Evolutionary conservation across 805 yeast species (phyloP), one percentile per base, ranked within the genome.

Genomic region (Yarrowia yakushimensis): DNA sequence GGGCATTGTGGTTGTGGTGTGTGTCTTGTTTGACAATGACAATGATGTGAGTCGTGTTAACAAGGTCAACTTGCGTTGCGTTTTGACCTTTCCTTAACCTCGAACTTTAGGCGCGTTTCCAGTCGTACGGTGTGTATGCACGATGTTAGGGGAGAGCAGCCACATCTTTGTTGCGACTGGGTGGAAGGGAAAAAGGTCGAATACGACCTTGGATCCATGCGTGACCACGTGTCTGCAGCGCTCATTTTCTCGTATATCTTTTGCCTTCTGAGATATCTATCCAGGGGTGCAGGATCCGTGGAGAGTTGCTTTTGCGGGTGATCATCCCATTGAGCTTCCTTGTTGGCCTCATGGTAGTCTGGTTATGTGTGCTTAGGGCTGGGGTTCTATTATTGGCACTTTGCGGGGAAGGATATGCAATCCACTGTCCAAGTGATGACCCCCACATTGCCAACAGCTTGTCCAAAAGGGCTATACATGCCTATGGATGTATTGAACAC

Each of bases 61-160:
- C 34, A 20, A 20, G 25, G 36, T 30, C 12, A 31, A 22, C 28
- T 48, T 48, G 28, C 52, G 55, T 22, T 48, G 54, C 37, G 54
- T 46, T 46, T 46, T 18, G 18, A 17, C 20, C 48, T 28, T 28
- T 36, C 52, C 36, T 45, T 36, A 28, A 45, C 34, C 17, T 27
- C 18, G 28, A 46, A 48, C 39, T 48, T 31, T 31, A 31, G 37
- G 54, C 54, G 54, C 54, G 54, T 46, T 25, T 34, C 41, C 8
- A 28, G n/a, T 43, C 34, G 50, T 43, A 43, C 34, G 50, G 50
- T 43, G 33, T 43, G 54, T 31, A 46, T 43, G 50, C 50, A 43
- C 50, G 50, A 45, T 45, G 54, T 46, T 46, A 46, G 54, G 54
- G 54, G 54, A 46, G 50, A 22, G 50, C 10, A 34, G 39, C 39